Evolutionary conservation across 495 filamentous ascomycete species (phyloP), one percentile per base, ranked within the genome.

Genomic region (Aspergillus affinis): DNA sequence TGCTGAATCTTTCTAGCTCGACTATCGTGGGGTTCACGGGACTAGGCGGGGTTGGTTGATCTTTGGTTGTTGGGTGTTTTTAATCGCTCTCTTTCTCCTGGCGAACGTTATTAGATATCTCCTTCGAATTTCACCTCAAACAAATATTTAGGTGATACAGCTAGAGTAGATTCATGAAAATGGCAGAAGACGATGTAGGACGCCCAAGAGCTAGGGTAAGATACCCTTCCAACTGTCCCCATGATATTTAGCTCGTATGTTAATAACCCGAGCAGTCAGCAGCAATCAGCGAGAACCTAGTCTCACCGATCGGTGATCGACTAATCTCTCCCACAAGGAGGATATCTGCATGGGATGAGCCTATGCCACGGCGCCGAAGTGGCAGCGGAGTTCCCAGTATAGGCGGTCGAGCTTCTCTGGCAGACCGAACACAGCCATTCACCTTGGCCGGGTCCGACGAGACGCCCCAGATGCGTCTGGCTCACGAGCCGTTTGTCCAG

Each of bases 401-500:
- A 17, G 56, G 55, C 7, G 66, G 62, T 9, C 69, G 72, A 49
- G 70, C 67, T 0, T 72, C 70, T 4, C 64, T 77, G 1, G 72
- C 73, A 0, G 58, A 70, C 17, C 55, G 72, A 18, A 73, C 71
- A 0, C 64, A 69, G 0, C 69, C 65, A n/a, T 77, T 77, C 57
- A 75, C 74, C 2, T 55, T 75, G 23, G 75, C 65, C 19, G 75
- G 75, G 0, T 70, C 74, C 0, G 74, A 77, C 10, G 74, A 75
- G 30, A 72, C 69, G 0, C 61, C 73, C 0, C 75, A 77, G 49
- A 30, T 75, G 51, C 68, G 65, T 0, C 56, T 66, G 46, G 64
- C 74, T 6, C 73, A 78, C 21, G 70, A 78, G 60, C 74, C 75
- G 0, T 78, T 77, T 32, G 74, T 79, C 17, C 72, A 78, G 18